These are phyloP conservation scores for Botryotinia narcissicola DNA, from an alignment of 2,329 filamentous ascomycete species.

Conservation along the genomic window DNA sequence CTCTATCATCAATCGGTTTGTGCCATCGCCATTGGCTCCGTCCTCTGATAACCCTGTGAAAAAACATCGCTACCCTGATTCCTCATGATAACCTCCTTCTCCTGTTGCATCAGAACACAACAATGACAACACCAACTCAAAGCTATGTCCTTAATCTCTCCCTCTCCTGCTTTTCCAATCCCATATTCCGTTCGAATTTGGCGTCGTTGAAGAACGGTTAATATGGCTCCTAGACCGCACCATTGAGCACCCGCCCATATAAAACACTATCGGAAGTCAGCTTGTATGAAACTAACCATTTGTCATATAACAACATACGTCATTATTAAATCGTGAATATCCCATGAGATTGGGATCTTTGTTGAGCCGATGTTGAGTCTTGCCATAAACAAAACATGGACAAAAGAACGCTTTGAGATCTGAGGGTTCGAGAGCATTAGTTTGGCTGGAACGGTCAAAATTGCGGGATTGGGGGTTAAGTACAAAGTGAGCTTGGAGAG, in stretches of 20 bases:
- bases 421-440: slow-evolving; percentile 13
- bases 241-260: slow-evolving; percentile 17
- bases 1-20: slow-evolving; percentile 6
- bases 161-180: slow-evolving; percentile 39
- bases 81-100: slow-evolving; percentile 33
- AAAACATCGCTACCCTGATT: slow-evolving; percentile 3
- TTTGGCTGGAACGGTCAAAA: not conserved
- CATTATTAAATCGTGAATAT: slow-evolving; percentile 32
- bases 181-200: slow-evolving; percentile 29
- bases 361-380: slow-evolving; percentile 29
- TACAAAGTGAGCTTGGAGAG: slow-evolving; percentile 10
- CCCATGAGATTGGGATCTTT: slow-evolving; percentile 29
- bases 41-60: slow-evolving; percentile 22
- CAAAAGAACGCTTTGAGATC: slow-evolving; percentile 33
- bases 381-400: slow-evolving; percentile 36
- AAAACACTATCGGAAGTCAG: slow-evolving; percentile 22
- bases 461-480: not conserved
- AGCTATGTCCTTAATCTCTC: slow-evolving; percentile 40
- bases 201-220: slow-evolving; percentile 29
- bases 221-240: slow-evolving; percentile 25
- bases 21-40: slow-evolving; percentile 24
- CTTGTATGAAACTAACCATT: slow-evolving; percentile 21
- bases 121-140: slow-evolving; percentile 39
- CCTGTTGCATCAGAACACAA: slow-evolving; percentile 33
- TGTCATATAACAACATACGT: slow-evolving; percentile 18